phyloP scores from a whole-genome alignment of 805 yeast species.

The Tetrapisispora pingtungensis region DNA sequence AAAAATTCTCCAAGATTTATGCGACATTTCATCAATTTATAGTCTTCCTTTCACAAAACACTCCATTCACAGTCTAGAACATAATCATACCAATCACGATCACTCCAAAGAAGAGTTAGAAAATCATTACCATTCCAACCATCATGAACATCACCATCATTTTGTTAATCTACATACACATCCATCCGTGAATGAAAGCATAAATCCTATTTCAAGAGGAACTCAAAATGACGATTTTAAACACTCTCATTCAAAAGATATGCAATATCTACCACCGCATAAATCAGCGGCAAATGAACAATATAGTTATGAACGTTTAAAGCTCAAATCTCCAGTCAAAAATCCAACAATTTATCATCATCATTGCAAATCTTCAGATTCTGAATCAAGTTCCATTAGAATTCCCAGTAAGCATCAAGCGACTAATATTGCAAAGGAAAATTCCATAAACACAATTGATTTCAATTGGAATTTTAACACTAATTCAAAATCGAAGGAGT shows the following conservation, averaged over 20 bases:
- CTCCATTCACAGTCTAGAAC: slow-evolving; percentile 13
- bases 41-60: slow-evolving; percentile 28
- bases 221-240: too few relatives aligned
- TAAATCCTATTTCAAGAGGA: neutral
- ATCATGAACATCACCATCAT: slow-evolving; percentile 11
- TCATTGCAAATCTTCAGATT: neutral
- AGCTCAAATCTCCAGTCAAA: neutral
- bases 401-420: neutral
- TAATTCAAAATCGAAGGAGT: slow-evolving; percentile 6
- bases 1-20: slow-evolving; percentile 25
- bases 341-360: slow-evolving; percentile 1
- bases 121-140: slow-evolving; percentile 9
- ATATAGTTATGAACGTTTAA: slow-evolving; percentile 8
- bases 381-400: neutral
- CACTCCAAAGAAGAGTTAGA: slow-evolving; percentile 5
- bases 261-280: neutral
- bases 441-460: slow-evolving; percentile 25
- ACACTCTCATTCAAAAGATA: too few relatives aligned
- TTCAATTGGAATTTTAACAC: slow-evolving; percentile 35
- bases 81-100: neutral
- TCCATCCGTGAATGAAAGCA: neutral
- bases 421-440: neutral
- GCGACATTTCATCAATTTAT: slow-evolving; percentile 27
- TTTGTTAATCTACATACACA: slow-evolving; percentile 8
- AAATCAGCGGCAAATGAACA: neutral